Percentiles rank a stretch among this genome's conserved stretches.
Conservation (phyloP, 306 rosid species). For the Malus domestica region DNA sequence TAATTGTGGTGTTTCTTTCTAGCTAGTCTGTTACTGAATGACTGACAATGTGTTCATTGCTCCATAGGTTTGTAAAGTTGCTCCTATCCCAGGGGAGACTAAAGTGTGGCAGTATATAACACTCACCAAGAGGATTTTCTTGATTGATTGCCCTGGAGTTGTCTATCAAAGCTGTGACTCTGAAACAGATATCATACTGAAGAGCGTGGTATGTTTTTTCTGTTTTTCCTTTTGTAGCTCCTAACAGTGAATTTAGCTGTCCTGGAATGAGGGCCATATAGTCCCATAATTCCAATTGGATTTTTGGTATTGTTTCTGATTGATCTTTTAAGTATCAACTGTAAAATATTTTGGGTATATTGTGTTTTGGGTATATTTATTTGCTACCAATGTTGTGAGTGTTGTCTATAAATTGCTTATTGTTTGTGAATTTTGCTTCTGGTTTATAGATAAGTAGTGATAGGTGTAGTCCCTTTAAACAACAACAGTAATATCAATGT, state of each 20-base stretch:
- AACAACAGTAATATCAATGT: no score
- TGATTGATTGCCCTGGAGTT: slow-evolving; percentile 95
- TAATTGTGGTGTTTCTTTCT: neutral
- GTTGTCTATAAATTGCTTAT: neutral
- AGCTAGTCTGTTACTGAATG: neutral
- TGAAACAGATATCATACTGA: slow-evolving; percentile 82
- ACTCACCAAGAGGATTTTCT: slow-evolving; percentile 85
- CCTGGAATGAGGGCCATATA: no score
- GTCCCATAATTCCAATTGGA: no score
- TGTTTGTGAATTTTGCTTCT: neutral
- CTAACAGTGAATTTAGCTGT: neutral
- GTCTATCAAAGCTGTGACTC: slow-evolving; percentile 76
- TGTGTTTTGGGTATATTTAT: neutral
- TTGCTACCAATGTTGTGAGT: neutral
- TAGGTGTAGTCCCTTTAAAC: no score
- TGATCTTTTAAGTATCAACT: neutral
- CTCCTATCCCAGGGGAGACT: slow-evolving; percentile 97
- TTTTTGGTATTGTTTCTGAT: neutral
- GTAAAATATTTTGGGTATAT: neutral
- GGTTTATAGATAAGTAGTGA: neutral
- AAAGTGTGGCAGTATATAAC: slow-evolving; percentile 97
- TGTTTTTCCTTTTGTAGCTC: neutral
- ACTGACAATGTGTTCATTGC: slow-evolving; percentile 17
- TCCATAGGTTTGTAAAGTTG: slow-evolving; percentile 89
- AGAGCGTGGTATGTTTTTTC: slow-evolving; percentile 75